Evolutionary conservation across 106 monocot species (phyloP), one percentile per base, ranked within the genome.

Genomic region (Dendrobium nobile): DNA sequence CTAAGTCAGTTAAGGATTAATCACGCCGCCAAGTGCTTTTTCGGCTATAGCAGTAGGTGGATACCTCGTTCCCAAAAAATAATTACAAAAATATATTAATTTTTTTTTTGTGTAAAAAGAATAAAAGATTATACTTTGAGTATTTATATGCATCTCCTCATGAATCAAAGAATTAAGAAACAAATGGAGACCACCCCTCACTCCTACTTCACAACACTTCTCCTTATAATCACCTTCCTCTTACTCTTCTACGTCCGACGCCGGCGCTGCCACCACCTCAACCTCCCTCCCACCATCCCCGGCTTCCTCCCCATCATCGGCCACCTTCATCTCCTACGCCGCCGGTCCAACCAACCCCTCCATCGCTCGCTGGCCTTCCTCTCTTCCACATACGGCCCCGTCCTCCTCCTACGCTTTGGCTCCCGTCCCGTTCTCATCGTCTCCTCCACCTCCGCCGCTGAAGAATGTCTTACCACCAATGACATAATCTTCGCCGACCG

Each of bases 291-390:
- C 8, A 54, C 67, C 26, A 19, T 40, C 43, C 43, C 79, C 0
- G 42, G 20, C 19, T 9, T 20, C 9, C 67, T 79, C 2, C 79
- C 79, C 10, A 41, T 79, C n/a, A 24, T 79, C 11, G 79, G 79
- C 26, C 79, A 79, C 9, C 79, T 79, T 37, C 67, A 43, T 65
- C 45, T 65, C 24, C 0, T 45, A 67, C 44, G 13, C 42, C 41
- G 24, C 67, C 1, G 65, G 65, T 45, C 42, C 43, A 20, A 44
- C 3, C 79, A 64, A 65, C 82, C 82, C 59, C 58, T 82, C 65
- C 82, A 82, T 47, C 82, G 18, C 13, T 18, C 82, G n/a, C 77
- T 82, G 8, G 56, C 82, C 65, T 16, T 37, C 67, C 67, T 82
- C 75, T 81, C 81, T 1, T 11, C 54, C 55, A 27, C 4, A 16